A percentile compares a stretch with the other conserved stretches of the same genome.
These are phyloP conservation scores for Sporothrix globosa DNA, from an alignment of 2,329 filamentous ascomycete genomes.

Conservation along the genomic window DNA sequence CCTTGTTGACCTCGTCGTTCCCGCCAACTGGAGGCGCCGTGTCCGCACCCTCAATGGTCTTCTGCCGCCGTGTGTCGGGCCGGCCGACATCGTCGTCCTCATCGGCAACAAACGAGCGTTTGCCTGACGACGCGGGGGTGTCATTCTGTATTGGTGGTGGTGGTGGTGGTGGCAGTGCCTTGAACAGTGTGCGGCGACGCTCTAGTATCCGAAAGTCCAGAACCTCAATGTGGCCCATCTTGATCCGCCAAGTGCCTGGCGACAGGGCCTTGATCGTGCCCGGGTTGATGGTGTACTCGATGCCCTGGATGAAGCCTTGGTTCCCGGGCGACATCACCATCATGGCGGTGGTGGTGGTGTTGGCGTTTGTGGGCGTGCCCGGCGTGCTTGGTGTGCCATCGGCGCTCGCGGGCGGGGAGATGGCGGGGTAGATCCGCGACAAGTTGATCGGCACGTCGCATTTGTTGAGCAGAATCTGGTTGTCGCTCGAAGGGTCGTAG, in stretches of 20 bases:
- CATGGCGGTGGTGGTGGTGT: not conserved
- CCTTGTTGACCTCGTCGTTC: slow-evolving; percentile 44
- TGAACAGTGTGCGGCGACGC: slow-evolving; percentile 45
- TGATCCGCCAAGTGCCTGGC: slow-evolving; percentile 62
- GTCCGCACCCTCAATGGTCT: slow-evolving; percentile 37
- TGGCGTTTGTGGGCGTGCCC: slow-evolving; percentile 2
- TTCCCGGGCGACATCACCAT: not conserved
- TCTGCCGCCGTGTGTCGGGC: slow-evolving; percentile 44
- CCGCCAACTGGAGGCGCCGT: slow-evolving; percentile 31
- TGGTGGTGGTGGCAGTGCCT: slow-evolving; percentile 38
- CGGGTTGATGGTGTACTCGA: slow-evolving; percentile 47
- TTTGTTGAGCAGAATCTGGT: slow-evolving; percentile 59
- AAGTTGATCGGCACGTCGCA: slow-evolving; percentile 59
- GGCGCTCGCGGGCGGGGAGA: slow-evolving; percentile 44
- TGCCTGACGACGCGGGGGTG: slow-evolving; percentile 52
- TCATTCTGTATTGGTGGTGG: slow-evolving; percentile 34
- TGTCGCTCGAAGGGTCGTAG: slow-evolving; percentile 62
- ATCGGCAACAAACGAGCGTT: slow-evolving; percentile 54
- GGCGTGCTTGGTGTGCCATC: slow-evolving; percentile 29
- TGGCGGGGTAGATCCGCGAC: slow-evolving; percentile 47
- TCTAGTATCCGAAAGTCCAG: slow-evolving; percentile 63
- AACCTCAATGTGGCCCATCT: slow-evolving; percentile 53
- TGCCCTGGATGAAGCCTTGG: slow-evolving; percentile 39
- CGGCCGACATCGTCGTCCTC: slow-evolving; percentile 46
- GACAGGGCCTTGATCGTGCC: slow-evolving; percentile 51